Conservation (phyloP, 1,139 yeast genomes). For the Yamadazyma spencermartinsiae region DNA sequence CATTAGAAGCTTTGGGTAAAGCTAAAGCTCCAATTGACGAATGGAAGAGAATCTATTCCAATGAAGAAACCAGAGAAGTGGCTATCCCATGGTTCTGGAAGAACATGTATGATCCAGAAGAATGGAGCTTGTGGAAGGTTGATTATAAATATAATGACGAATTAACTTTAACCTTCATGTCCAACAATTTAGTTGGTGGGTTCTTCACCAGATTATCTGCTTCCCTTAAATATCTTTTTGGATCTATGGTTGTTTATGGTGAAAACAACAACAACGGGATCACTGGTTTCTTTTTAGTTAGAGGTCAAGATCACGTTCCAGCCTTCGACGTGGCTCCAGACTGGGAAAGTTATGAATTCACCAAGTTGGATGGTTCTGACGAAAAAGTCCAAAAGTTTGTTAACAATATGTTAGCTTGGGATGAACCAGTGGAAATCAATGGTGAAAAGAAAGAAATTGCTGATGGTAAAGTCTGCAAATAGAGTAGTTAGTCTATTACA, state of each 20-base stretch:
- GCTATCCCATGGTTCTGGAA: conserved; percentile 99
- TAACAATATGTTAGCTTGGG: conserved; percentile 56
- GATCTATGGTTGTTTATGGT: conserved; percentile 92
- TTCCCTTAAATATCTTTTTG: conserved; percentile 93
- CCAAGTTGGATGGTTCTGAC: conserved; percentile 43
- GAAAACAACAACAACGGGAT: conserved; percentile 99
- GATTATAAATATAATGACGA: conserved; percentile 98
- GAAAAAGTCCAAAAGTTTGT: conserved; percentile 40
- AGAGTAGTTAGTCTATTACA: too few relatives aligned
- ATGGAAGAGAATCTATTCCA: conserved; percentile 97
- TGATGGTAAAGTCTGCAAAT: conserved; percentile 55
- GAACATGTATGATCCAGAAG: conserved; percentile 84
- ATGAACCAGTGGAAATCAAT: conserved; percentile 47
- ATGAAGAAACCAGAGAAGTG: conserved; percentile 92
- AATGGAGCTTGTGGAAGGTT: conserved; percentile 95
- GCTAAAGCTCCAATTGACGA: conserved; percentile 78
- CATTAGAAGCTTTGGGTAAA: conserved; percentile 80
- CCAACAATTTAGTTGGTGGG: conserved; percentile 97
- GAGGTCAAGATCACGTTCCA: conserved; percentile 90
- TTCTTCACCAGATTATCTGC: conserved; percentile 94
- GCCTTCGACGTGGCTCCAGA: conserved; percentile 99
- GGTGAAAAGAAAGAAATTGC: conserved; percentile 49
- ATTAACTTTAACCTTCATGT: conserved; percentile 95
- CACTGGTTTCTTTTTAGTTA: conserved; percentile 88
- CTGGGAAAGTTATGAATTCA: conserved; percentile 71